These are phyloP conservation scores for Malus domestica DNA, from an alignment of 306 rosid genomes.

Conservation along the genomic window DNA sequence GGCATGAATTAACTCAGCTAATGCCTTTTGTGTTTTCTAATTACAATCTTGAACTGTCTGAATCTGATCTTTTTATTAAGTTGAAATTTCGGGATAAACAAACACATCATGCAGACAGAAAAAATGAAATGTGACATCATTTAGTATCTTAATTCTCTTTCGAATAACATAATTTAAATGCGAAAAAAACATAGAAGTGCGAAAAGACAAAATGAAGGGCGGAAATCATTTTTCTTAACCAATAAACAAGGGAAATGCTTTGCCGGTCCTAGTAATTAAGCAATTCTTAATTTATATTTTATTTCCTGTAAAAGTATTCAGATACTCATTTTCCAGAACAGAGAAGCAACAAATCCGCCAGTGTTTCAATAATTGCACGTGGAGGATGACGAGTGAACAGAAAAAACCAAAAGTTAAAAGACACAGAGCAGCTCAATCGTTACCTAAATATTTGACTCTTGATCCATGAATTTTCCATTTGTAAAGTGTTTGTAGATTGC, in stretches of 20 bases:
- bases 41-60: not conserved
- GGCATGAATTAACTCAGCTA: not conserved
- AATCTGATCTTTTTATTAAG: not conserved
- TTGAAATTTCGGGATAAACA: not conserved
- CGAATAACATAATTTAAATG: no score
- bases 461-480: not conserved
- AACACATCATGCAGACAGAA: not conserved
- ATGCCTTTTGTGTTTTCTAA: not conserved
- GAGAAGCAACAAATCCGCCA: not conserved
- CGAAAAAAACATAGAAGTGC: no score
- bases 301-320: not conserved
- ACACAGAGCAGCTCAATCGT: not conserved
- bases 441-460: not conserved
- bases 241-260: not conserved
- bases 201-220: no score
- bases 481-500: not conserved
- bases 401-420: not conserved
- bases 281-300: not conserved
- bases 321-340: not conserved
- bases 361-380: not conserved
- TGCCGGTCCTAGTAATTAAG: not conserved
- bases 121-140: not conserved
- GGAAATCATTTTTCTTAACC: no score
- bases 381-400: not conserved
- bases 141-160: no score